Evolutionary conservation across 495 filamentous ascomycete species (phyloP).

Genomic region (Corynascus novoguineensis): DNA sequence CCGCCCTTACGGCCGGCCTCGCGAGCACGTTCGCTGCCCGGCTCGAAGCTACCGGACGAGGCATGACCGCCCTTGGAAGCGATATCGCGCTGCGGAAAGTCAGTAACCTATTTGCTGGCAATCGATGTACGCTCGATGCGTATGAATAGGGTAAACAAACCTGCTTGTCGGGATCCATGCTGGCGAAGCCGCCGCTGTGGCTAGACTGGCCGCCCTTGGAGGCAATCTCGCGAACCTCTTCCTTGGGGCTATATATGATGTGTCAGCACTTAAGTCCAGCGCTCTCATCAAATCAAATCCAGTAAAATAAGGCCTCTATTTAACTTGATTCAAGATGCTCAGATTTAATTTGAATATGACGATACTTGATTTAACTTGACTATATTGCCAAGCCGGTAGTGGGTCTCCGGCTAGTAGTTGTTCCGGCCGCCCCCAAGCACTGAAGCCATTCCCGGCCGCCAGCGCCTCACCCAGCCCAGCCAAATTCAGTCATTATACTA

Average conservation of each 20-base stretch:
- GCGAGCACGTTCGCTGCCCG: conserved; percentile 9
- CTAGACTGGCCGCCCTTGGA: conserved; percentile 47
- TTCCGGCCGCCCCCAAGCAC: too few relatives aligned
- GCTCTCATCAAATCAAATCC: neutral
- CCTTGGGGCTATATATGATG: conserved; percentile 48
- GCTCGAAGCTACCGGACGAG: conserved; percentile 15
- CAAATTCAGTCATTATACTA: too few relatives aligned
- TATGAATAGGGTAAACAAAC: neutral
- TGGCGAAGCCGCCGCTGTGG: conserved; percentile 20
- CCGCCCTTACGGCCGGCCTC: conserved; percentile 18
- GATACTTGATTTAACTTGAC: neutral
- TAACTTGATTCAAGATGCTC: neutral
- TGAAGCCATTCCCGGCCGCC: too few relatives aligned
- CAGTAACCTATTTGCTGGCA: conserved; percentile 5
- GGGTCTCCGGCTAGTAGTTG: too few relatives aligned
- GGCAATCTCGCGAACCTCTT: conserved; percentile 53
- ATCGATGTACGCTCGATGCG: too few relatives aligned
- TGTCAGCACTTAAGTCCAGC: neutral
- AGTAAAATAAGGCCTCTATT: neutral
- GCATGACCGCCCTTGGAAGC: conserved; percentile 49
- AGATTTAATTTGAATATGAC: neutral
- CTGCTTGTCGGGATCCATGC: conserved; percentile 16
- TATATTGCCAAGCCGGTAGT: too few relatives aligned
- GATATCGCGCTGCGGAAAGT: conserved; percentile 32
- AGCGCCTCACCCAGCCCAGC: too few relatives aligned